Evolutionary conservation across 2,329 filamentous ascomycete genomes (phyloP), one percentile per base, ranked within the genome.

Genomic region (Annulohypoxylon truncatum): DNA sequence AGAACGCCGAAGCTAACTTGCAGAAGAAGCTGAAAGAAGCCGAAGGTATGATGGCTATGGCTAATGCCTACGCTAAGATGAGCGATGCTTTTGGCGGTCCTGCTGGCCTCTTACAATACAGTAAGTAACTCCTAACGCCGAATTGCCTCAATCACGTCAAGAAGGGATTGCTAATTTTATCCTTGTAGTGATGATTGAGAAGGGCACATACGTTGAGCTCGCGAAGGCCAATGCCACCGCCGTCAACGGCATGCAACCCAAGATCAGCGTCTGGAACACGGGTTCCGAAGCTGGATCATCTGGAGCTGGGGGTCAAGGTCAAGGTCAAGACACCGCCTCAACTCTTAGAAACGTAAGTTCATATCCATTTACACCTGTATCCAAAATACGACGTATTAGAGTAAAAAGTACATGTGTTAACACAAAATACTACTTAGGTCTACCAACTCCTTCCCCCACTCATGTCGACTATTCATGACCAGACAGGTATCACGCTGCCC

Each of bases 201-300:
- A 90, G 78, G 90, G 90, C 72, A 92, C 90, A 0, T 95, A 93
- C 78, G 87, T 92, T 75, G 86, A 90, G 72, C 86, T 96, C 52
- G 93, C 93, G 62, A 85, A 90, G 72, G 92, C 92, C 52, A 96
- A 96, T 73, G 92, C 91, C 48, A 77, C 84, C 29, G 93, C 92
- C 29, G 87, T 96, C 75, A 84, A 87, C 54, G 93, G 93, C 24
- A 80, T 96, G 71, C 87, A 94, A 77, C 93, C 93, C 70, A 96
- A 96, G 89, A 96, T 96, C 81, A 94, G 90, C 67, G 89, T 95
- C 24, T 97, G 93, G 93, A 96, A 93, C 77, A 96, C 93, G 7
- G 92, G 92, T 44, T 77, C 80, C 51, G 81, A 85, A 53, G 83
- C 77, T 2, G 80, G 79, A 9, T 75, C 76, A 13, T 35, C 51